These are phyloP conservation scores for Candida peoriensis DNA, from an alignment of 805 yeast species.

Conservation along the genomic window DNA sequence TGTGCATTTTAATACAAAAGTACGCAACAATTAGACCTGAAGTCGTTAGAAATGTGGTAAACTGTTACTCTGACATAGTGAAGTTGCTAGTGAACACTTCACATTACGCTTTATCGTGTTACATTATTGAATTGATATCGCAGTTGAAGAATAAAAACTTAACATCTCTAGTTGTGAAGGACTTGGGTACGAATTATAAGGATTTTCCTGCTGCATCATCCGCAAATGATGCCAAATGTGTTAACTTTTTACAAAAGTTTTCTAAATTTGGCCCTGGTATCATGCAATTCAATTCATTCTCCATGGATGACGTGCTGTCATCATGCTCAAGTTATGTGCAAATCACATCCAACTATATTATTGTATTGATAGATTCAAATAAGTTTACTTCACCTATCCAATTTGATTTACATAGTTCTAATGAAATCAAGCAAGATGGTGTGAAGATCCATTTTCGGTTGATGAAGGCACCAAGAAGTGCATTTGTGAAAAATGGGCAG, in stretches of 20 bases:
- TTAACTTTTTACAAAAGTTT: constrained; percentile 9
- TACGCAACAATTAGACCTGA: constrained; percentile 8
- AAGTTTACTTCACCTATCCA: constrained; percentile 19
- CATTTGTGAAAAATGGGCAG: constrained; percentile 6
- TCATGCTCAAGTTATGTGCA: constrained; percentile 14
- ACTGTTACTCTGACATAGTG: not conserved
- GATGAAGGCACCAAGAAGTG: constrained; percentile 7
- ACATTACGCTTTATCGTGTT: constrained; percentile 16
- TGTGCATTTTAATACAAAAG: constrained; percentile 22
- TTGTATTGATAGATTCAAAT: constrained; percentile 14
- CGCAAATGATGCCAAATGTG: constrained; percentile 18
- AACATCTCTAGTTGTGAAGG: too few relatives aligned
- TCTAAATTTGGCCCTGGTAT: constrained; percentile 5
- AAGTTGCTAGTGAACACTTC: constrained; percentile 6
- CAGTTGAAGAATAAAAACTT: constrained; percentile 9
- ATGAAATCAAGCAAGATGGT: constrained; percentile 1
- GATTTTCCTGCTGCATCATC: constrained; percentile 6
- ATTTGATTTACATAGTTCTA: constrained; percentile 9
- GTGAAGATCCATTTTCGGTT: constrained; percentile 5
- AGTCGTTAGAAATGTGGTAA: not conserved
- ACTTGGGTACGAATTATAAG: too few relatives aligned
- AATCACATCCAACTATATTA: constrained; percentile 5
- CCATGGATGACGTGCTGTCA: constrained; percentile 3
- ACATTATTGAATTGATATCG: constrained; percentile 20
- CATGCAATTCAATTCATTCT: constrained; percentile 6